A percentile compares a stretch with the other conserved stretches of the same genome.
Conservation (phyloP, 306 rosid species). For the Citrullus amarus region DNA sequence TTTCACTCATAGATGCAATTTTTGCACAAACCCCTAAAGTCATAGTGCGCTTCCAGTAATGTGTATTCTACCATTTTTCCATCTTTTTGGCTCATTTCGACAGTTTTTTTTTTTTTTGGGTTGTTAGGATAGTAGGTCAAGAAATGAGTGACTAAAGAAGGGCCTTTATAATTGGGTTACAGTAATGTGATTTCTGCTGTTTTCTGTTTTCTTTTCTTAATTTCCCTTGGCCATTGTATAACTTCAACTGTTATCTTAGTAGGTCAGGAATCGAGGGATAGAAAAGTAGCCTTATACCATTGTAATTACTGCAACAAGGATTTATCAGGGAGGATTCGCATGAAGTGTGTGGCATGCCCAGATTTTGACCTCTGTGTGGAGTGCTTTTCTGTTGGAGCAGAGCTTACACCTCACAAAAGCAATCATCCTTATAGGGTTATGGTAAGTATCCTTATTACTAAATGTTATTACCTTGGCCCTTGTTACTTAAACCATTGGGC, state of each 20-base stretch:
- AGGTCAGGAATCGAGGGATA: conserved; percentile 24
- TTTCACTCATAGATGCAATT: not conserved
- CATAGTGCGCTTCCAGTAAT: not conserved
- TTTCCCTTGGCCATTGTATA: not conserved
- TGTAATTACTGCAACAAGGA: conserved; percentile 50
- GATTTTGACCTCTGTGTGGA: conserved; percentile 46
- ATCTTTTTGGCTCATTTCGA: not conserved
- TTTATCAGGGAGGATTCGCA: conserved; percentile 32
- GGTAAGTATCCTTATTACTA: conserved; percentile 18
- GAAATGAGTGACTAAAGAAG: no score
- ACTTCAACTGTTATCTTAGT: not conserved
- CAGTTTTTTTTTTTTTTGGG: not conserved
- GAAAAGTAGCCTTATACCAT: conserved; percentile 35
- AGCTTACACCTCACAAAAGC: conserved; percentile 34
- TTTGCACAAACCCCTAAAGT: not conserved
- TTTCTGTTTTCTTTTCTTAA: not conserved
- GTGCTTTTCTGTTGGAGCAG: conserved; percentile 42
- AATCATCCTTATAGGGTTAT: conserved; percentile 44
- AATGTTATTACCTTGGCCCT: not conserved
- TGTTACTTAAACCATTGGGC: not conserved
- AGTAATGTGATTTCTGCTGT: conserved; percentile 29
- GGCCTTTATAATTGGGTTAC: conserved; percentile 23
- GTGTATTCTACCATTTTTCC: not conserved
- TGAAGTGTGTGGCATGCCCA: conserved; percentile 35
- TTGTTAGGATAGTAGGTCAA: conserved; percentile 8